A percentile compares a stretch with the other conserved stretches of the same genome.
phyloP scores from a whole-genome alignment of 371 early-diverging fungal genomes.

The Mortierella sp. region DNA sequence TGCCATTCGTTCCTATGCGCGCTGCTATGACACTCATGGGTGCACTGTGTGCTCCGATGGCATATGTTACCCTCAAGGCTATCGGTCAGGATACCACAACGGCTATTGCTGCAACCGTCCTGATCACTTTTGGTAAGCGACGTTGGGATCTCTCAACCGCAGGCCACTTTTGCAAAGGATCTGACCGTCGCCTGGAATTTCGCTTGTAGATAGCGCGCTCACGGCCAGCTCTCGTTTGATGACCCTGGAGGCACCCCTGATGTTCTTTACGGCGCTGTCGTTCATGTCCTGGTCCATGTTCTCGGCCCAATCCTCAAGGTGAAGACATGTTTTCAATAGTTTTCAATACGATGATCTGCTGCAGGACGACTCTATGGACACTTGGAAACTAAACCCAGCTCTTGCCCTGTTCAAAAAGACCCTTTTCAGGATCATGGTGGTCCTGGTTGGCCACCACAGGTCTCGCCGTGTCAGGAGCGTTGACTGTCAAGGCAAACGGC shows the following conservation, averaged over 20 bases:
- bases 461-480: conserved; percentile 8
- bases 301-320: conserved; percentile 54
- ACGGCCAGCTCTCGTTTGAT: conserved; percentile 86
- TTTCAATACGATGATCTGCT: neutral
- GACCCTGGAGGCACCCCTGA: conserved; percentile 82
- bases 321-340: neutral
- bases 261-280: conserved; percentile 80
- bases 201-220: conserved; percentile 78
- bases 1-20: conserved; percentile 25
- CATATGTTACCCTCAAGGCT: conserved; percentile 26
- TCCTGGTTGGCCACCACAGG: conserved; percentile 14
- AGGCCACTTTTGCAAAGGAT: neutral
- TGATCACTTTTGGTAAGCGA: conserved; percentile 31
- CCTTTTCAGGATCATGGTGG: conserved; percentile 21
- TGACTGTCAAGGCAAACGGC: conserved; percentile 13
- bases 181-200: neutral
- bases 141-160: neutral
- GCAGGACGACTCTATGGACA: neutral
- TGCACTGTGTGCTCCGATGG: conserved; percentile 33
- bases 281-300: conserved; percentile 81
- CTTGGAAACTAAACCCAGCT: no score
- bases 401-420: conserved; percentile 7
- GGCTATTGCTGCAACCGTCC: conserved; percentile 19
- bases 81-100: conserved; percentile 19
- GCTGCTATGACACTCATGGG: conserved; percentile 13